These are phyloP conservation scores for Sugiyamaella neomexicana DNA, from an alignment of 1,139 yeast species.

Conservation along the genomic window DNA sequence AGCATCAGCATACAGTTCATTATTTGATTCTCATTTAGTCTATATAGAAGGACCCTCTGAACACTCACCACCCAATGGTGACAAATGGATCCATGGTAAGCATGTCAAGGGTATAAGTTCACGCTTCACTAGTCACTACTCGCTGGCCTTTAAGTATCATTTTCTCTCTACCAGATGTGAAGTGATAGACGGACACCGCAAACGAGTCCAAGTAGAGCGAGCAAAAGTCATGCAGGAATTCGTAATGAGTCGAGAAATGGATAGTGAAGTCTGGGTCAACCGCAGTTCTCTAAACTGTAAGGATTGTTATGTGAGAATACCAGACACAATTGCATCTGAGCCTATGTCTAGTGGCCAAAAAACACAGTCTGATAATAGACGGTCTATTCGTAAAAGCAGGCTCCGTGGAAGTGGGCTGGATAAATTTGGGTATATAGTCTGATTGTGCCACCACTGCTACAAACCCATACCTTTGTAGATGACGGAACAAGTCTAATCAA, in stretches of 20 bases:
- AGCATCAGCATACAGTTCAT: constrained; percentile 5
- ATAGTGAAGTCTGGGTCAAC: neutral
- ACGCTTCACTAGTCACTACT: constrained; percentile 19
- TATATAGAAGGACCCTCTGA: constrained; percentile 22
- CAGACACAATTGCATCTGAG: neutral
- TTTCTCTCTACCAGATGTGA: constrained; percentile 8
- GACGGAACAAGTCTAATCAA: no score
- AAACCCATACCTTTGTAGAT: no score
- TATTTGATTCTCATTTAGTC: constrained; percentile 15
- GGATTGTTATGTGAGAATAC: constrained; percentile 6
- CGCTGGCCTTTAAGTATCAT: constrained; percentile 19
- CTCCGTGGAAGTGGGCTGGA: neutral
- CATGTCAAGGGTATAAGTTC: constrained; percentile 16
- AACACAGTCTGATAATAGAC: neutral
- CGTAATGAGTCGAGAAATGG: neutral
- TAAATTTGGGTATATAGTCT: neutral
- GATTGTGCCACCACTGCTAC: no score
- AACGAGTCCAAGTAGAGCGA: neutral
- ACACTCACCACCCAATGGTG: neutral
- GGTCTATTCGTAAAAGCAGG: neutral
- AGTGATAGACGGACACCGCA: neutral
- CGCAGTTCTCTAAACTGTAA: neutral
- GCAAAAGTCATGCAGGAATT: constrained; percentile 11
- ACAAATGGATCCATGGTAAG: constrained; percentile 17
- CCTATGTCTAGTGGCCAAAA: neutral